phyloP scores from a whole-genome alignment of 257 asterid species.

The Salvia splendens region DNA sequence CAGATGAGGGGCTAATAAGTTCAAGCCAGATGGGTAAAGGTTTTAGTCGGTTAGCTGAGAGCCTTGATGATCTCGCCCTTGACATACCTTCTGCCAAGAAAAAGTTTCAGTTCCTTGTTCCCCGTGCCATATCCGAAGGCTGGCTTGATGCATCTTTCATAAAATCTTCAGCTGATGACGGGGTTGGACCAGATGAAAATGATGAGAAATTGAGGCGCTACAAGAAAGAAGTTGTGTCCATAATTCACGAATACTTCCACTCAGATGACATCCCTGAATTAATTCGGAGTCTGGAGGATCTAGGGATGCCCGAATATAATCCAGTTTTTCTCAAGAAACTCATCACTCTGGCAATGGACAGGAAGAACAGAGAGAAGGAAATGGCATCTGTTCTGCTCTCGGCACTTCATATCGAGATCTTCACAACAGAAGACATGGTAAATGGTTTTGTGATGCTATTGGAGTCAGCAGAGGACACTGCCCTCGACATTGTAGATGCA shows the following conservation, averaged over 20 bases:
- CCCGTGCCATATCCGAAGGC: conserved; percentile 77
- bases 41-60: conserved; percentile 72
- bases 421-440: conserved; percentile 84
- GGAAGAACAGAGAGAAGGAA: conserved; percentile 92
- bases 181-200: conserved; percentile 39
- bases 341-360: conserved; percentile 85
- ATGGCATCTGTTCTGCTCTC: conserved; percentile 96
- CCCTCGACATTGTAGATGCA: conserved; percentile 89
- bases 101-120: conserved; percentile 54
- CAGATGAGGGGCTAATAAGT: conserved; percentile 93
- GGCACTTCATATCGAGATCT: conserved; percentile 82
- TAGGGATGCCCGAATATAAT: conserved; percentile 67
- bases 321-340: conserved; percentile 85
- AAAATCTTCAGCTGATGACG: conserved; percentile 53
- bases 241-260: conserved; percentile 89
- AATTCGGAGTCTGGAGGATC: conserved; percentile 81
- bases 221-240: conserved; percentile 73
- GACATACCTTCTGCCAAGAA: conserved; percentile 92
- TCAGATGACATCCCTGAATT: conserved; percentile 96
- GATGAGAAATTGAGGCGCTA: conserved; percentile 70
- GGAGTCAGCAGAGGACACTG: conserved; percentile 94
- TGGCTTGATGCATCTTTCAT: conserved; percentile 82
- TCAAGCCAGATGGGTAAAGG: conserved; percentile 95
- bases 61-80: conserved; percentile 94
- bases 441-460: conserved; percentile 79